phyloP scores from a whole-genome alignment of 2,329 filamentous ascomycete genomes.

The Lachnellula hyalina region DNA sequence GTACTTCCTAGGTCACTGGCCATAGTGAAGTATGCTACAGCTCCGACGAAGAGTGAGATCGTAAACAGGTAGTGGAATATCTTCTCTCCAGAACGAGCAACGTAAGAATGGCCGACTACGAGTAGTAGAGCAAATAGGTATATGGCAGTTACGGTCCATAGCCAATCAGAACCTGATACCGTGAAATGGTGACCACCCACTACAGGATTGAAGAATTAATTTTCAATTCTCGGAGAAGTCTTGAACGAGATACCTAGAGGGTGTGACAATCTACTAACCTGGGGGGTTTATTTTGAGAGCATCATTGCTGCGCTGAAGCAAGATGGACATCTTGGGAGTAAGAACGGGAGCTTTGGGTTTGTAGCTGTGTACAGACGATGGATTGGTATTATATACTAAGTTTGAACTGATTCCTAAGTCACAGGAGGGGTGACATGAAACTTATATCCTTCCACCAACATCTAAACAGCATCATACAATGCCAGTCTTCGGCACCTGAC shows the following conservation, averaged over 20 bases:
- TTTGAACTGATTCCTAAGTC: background rate
- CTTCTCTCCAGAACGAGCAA: constrained; percentile 41
- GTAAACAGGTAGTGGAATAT: constrained; percentile 61
- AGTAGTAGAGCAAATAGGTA: constrained; percentile 50
- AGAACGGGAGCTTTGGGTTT: no score
- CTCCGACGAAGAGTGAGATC: constrained; percentile 50
- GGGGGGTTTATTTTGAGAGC: constrained; percentile 24
- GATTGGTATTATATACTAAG: background rate
- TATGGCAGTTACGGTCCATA: constrained; percentile 54
- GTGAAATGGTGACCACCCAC: constrained; percentile 36
- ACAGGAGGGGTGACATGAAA: background rate
- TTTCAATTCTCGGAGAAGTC: background rate
- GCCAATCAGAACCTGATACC: constrained; percentile 54
- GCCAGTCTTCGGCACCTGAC: background rate
- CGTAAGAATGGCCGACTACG: constrained; percentile 48
- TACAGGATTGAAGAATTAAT: background rate
- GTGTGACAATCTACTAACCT: background rate
- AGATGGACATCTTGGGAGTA: background rate
- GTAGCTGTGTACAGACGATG: background rate
- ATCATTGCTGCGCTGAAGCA: constrained; percentile 16
- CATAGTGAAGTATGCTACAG: constrained; percentile 62
- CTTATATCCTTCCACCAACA: background rate
- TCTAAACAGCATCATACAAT: background rate
- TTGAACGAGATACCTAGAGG: background rate
- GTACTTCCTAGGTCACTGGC: constrained; percentile 59